phyloP scores from a whole-genome alignment of 2,329 filamentous ascomycete genomes.

The Beauveria varroae region DNA sequence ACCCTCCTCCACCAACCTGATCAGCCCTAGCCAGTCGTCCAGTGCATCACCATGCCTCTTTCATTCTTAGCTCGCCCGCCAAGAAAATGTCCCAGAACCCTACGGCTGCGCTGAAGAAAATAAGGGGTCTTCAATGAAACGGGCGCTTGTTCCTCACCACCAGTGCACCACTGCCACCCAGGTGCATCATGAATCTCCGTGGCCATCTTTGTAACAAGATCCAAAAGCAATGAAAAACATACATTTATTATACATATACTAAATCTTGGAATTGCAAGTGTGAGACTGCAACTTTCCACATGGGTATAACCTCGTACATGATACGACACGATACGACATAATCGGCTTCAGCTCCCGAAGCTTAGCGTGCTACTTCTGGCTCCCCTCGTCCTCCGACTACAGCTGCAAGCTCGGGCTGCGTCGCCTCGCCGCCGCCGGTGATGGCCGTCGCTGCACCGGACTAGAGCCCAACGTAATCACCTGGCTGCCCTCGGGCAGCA shows the following conservation, averaged over 20 bases:
- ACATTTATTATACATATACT: not conserved
- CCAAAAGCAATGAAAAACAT: not conserved
- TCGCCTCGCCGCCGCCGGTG: not conserved
- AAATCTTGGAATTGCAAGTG: not conserved
- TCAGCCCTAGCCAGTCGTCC: not conserved
- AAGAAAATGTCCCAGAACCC: not conserved
- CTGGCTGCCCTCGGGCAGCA: slow-evolving; percentile 24
- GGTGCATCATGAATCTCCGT: not conserved
- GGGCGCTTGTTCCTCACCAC: no score
- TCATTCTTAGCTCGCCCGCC: not conserved
- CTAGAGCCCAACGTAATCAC: slow-evolving; percentile 25
- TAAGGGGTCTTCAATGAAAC: no score
- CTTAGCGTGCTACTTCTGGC: slow-evolving; percentile 14
- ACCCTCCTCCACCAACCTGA: not conserved
- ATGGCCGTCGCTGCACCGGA: not conserved
- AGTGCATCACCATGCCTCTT: not conserved
- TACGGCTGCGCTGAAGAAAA: not conserved
- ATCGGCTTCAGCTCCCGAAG: not conserved
- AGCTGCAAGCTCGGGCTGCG: not conserved
- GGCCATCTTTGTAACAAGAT: not conserved
- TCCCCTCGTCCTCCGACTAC: slow-evolving; percentile 15
- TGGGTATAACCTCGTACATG: not conserved
- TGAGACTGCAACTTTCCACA: not conserved
- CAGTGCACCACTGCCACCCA: not conserved
- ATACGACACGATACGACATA: not conserved